phyloP scores from a whole-genome alignment of 1,284 basidiomycete species.

The Ceratobasidium sp. region DNA sequence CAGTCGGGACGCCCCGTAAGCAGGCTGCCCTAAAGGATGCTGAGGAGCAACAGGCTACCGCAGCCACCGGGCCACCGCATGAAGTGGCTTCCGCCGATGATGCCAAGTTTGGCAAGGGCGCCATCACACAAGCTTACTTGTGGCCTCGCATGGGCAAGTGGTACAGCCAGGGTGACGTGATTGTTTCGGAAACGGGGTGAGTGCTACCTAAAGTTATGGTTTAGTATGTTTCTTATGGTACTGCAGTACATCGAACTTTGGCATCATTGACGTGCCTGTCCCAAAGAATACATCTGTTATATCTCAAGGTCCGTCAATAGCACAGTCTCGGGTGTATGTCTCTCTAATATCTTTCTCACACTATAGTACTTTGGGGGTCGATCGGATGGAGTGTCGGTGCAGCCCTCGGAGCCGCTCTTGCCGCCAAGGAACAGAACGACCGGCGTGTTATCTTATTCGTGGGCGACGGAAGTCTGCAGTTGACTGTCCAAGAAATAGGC shows the following conservation, averaged over 20 bases:
- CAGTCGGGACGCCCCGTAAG: constrained; percentile 43
- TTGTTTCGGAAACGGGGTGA: constrained; percentile 82
- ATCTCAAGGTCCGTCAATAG: constrained; percentile 58
- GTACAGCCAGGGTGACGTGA: constrained; percentile 78
- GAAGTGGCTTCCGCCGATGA: constrained; percentile 47
- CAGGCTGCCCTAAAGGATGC: constrained; percentile 42
- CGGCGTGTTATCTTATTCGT: constrained; percentile 83
- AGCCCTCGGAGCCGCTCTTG: constrained; percentile 78
- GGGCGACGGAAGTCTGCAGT: constrained; percentile 79
- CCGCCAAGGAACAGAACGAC: constrained; percentile 69
- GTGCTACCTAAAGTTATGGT: not conserved
- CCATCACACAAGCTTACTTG: constrained; percentile 79
- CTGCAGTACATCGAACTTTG: constrained; percentile 67
- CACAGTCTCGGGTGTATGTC: constrained; percentile 47
- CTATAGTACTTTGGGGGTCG: constrained; percentile 75
- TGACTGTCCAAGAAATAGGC: constrained; percentile 61
- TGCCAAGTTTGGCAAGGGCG: constrained; percentile 42
- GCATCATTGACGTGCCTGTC: constrained; percentile 76
- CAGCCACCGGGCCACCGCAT: constrained; percentile 1
- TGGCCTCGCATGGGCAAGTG: constrained; percentile 86
- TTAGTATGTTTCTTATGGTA: not conserved
- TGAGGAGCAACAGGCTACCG: constrained; percentile 37
- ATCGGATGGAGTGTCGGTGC: constrained; percentile 87
- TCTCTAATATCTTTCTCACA: constrained; percentile 46
- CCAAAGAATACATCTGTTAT: constrained; percentile 71